Evolutionary conservation across 2,329 filamentous ascomycete genomes (phyloP).

Genomic region (Cadophora malorum): DNA sequence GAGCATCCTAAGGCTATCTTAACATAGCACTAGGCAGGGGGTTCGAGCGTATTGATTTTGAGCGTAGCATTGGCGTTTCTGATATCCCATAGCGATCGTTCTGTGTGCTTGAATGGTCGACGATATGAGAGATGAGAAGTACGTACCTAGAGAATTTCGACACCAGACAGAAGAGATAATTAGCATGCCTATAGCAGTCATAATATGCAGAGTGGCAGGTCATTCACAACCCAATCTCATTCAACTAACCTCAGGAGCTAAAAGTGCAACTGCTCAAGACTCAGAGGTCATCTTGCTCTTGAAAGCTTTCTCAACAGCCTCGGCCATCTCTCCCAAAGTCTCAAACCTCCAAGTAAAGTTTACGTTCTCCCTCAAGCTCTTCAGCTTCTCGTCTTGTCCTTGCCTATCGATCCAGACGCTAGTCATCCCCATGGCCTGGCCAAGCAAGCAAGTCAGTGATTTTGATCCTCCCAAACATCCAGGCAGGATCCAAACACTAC

Average conservation of each 20-base stretch:
- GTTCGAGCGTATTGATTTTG: conserved; percentile 31
- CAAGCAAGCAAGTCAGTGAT: background rate
- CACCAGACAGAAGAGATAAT: conserved; percentile 11
- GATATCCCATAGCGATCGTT: conserved; percentile 28
- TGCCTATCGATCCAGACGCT: conserved; percentile 62
- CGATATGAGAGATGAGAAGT: background rate
- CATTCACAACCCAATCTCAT: background rate
- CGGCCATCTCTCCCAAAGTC: conserved; percentile 49
- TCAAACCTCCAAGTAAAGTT: conserved; percentile 62
- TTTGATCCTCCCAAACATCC: background rate
- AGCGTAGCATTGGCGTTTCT: conserved; percentile 36
- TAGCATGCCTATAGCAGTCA: conserved; percentile 19
- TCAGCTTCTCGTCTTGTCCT: conserved; percentile 43
- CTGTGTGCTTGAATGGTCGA: background rate
- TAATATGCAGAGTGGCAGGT: conserved; percentile 5
- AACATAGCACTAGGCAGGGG: conserved; percentile 7
- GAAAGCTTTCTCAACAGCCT: conserved; percentile 31
- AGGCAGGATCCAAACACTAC: too few species aligned
- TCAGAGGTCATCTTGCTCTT: background rate
- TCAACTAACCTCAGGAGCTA: background rate
- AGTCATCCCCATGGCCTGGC: conserved; percentile 57
- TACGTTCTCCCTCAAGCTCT: conserved; percentile 50
- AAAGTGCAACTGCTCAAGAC: background rate
- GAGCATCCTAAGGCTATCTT: conserved; percentile 19
- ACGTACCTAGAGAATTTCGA: background rate